Evolutionary conservation across 257 asterid genomes (phyloP).

Genomic region (Thymus mandschuricus): DNA sequence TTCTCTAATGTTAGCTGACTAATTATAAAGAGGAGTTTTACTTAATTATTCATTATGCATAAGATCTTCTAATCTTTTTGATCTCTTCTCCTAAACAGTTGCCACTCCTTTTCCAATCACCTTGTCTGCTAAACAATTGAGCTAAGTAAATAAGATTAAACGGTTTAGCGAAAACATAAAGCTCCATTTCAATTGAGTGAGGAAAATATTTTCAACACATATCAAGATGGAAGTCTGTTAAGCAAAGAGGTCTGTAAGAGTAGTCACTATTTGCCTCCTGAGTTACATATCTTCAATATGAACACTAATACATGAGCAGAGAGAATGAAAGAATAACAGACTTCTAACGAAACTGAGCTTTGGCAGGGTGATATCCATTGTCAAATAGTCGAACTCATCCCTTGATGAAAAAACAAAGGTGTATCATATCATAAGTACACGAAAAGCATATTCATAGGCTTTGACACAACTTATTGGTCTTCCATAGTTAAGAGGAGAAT

Average conservation of each 20-base stretch:
- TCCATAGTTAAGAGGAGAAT: slow-evolving; percentile 4
- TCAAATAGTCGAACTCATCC: neutral
- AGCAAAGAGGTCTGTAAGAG: neutral
- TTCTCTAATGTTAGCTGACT: neutral
- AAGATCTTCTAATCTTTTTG: too few relatives aligned
- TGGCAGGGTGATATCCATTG: neutral
- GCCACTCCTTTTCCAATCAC: too few relatives aligned
- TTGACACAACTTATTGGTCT: slow-evolving; percentile 16
- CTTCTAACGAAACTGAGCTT: slow-evolving; percentile 6
- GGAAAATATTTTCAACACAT: slow-evolving; percentile 14
- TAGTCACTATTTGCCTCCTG: slow-evolving; percentile 15
- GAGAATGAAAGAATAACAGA: neutral
- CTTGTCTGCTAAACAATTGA: too few relatives aligned
- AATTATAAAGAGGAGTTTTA: neutral
- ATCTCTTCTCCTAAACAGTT: too few relatives aligned
- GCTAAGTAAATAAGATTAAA: too few relatives aligned
- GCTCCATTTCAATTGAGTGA: neutral
- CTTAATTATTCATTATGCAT: neutral
- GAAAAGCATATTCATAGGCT: slow-evolving; percentile 2
- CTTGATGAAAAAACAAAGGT: slow-evolving; percentile 12
- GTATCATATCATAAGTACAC: slow-evolving; percentile 4
- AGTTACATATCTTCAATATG: slow-evolving; percentile 13
- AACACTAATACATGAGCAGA: neutral
- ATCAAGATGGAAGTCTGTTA: slow-evolving; percentile 5
- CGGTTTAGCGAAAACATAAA: too few relatives aligned